Evolutionary conservation across 371 early-diverging fungal species (phyloP).

Genomic region (Rhizopus arrhizus): DNA sequence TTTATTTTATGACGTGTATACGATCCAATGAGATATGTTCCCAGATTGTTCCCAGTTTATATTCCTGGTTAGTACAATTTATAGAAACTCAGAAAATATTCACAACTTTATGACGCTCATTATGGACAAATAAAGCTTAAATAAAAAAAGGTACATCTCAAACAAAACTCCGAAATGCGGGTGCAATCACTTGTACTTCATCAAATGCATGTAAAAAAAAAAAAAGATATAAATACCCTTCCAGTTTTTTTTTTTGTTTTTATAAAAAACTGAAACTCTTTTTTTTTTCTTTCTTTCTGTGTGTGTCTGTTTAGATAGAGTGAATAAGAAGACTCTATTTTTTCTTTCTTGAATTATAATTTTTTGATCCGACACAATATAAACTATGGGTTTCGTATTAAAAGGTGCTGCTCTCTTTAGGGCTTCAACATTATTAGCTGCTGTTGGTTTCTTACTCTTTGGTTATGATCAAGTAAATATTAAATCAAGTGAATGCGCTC

Average conservation of each 20-base stretch:
- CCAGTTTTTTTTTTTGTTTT: not conserved
- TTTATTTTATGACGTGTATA: not conserved
- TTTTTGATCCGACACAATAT: slow-evolving; percentile 4
- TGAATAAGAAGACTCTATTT: not conserved
- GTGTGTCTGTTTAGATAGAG: no score
- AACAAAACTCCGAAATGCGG: slow-evolving; percentile 5
- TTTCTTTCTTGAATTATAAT: slow-evolving; percentile 8
- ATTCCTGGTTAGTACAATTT: not conserved
- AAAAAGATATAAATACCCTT: slow-evolving; percentile 25
- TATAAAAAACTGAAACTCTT: not conserved
- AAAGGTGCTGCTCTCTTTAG: slow-evolving; percentile 46
- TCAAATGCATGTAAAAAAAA: not conserved
- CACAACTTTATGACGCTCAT: not conserved
- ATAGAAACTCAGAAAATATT: not conserved
- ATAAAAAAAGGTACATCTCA: slow-evolving; percentile 4
- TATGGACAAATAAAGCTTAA: not conserved
- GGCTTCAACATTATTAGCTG: slow-evolving; percentile 49
- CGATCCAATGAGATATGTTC: slow-evolving; percentile 1
- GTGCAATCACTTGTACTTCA: not conserved
- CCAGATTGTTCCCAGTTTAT: not conserved
- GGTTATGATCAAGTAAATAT: slow-evolving; percentile 52
- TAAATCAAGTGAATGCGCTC: not conserved
- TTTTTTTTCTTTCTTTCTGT: slow-evolving; percentile 1
- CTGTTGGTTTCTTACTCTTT: slow-evolving; percentile 52
- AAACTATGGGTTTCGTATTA: slow-evolving; percentile 30